Conservation (phyloP, 371 early-diverging fungal species). For the Mucor racemosus region DNA sequence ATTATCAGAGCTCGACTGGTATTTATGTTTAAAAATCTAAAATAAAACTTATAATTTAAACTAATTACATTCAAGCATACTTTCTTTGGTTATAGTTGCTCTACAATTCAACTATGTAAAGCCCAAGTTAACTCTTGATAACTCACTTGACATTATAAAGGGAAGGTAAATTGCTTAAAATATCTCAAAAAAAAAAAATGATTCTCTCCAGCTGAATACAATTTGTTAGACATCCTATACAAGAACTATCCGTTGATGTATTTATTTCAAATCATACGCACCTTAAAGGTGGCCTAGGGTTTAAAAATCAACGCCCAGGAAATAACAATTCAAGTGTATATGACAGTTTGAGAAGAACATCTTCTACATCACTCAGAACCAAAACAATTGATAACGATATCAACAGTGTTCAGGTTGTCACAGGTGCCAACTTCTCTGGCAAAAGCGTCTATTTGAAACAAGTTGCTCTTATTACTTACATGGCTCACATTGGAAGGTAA, state of each 20-base stretch:
- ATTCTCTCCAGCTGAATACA: too few species aligned
- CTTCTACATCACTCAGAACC: not conserved
- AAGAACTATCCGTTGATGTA: constrained; percentile 64
- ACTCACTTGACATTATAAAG: constrained; percentile 50
- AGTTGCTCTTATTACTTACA: constrained; percentile 73
- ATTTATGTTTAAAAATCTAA: not conserved
- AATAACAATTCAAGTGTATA: not conserved
- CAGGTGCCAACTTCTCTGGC: constrained; percentile 81
- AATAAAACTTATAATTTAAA: too few species aligned
- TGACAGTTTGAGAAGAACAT: not conserved
- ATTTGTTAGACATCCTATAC: constrained; percentile 69
- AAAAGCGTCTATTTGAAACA: constrained; percentile 83
- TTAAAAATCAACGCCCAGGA: not conserved
- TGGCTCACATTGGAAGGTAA: constrained; percentile 84
- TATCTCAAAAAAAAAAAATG: too few species aligned
- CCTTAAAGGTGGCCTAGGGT: constrained; percentile 44
- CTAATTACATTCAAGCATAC: constrained; percentile 44
- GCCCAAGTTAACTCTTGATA: constrained; percentile 60
- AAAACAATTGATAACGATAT: not conserved
- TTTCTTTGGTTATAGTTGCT: constrained; percentile 70
- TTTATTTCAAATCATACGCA: constrained; percentile 72
- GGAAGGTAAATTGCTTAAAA: constrained; percentile 57
- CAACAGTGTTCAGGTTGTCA: constrained; percentile 60
- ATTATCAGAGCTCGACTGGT: constrained; percentile 79
- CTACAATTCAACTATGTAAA: constrained; percentile 52